phyloP scores from a whole-genome alignment of 1,284 basidiomycete species.

The Volvariella surrecta region DNA sequence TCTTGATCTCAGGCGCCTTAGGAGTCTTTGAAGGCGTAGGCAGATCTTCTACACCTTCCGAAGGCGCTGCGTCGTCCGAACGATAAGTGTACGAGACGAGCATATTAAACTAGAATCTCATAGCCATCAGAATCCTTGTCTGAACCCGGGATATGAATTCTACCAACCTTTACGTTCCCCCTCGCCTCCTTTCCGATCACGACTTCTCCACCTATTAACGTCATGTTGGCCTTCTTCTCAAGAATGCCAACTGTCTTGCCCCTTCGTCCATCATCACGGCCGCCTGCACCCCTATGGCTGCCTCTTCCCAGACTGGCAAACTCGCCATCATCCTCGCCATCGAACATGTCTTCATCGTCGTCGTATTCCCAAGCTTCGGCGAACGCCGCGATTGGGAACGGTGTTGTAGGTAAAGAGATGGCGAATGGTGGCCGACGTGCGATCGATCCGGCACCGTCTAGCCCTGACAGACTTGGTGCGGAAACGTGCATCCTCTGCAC shows the following conservation, averaged over 20 bases:
- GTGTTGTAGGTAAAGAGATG: slow-evolving; percentile 64
- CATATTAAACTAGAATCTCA: slow-evolving; percentile 71
- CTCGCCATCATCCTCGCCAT: slow-evolving; percentile 59
- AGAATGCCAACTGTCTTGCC: slow-evolving; percentile 65
- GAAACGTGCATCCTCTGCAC: slow-evolving; percentile 53
- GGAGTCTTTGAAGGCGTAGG: slow-evolving; percentile 34
- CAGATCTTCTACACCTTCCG: slow-evolving; percentile 43
- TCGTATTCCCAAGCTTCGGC: slow-evolving; percentile 96
- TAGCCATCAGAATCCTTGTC: too few relatives aligned
- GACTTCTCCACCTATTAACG: slow-evolving; percentile 77
- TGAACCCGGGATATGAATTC: neutral
- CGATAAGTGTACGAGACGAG: slow-evolving; percentile 88
- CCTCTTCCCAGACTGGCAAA: slow-evolving; percentile 20
- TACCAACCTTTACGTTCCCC: slow-evolving; percentile 65
- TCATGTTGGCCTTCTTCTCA: slow-evolving; percentile 81
- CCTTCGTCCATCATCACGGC: slow-evolving; percentile 35
- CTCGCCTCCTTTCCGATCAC: slow-evolving; percentile 68
- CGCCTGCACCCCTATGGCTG: slow-evolving; percentile 22
- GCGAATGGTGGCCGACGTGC: slow-evolving; percentile 63
- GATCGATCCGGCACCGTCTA: slow-evolving; percentile 29
- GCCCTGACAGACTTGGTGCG: slow-evolving; percentile 24
- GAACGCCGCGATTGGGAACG: slow-evolving; percentile 80
- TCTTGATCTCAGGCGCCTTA: slow-evolving; percentile 64
- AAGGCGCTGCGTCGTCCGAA: slow-evolving; percentile 70
- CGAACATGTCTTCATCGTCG: slow-evolving; percentile 81